Base-by-base conservation (phyloP, 2,329 filamentous ascomycete species). In the Monosporascus sp. region DNA sequence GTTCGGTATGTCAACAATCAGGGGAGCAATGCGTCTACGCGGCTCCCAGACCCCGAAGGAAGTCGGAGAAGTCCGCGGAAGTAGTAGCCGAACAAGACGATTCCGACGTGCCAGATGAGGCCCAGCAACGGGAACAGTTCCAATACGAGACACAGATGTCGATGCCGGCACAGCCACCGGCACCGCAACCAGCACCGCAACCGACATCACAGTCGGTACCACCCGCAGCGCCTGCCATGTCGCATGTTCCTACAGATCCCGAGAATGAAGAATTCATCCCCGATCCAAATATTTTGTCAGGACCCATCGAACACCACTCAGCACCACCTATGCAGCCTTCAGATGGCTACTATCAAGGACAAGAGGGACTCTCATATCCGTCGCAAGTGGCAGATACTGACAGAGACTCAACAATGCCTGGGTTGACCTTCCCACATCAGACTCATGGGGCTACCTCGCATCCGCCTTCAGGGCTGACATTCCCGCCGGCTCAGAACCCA, bases 261-360 rank as follows among this genome's bases (percentile, higher is more conserved):
- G 65, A 67, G 17, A 67, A 65, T 47, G 65, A 67, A 35, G 66
- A 68, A 45, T 67, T 67, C 49, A 62, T 67, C 45, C 65, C 65
- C n/a, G 66, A 68, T 52, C 65, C 63, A 20, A 65, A 69, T 24
- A 67, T 68, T 20, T 54, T 67, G 14, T 62, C 64, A 7, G 64
- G 57, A 4, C 55, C 62, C 27, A 53, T 60, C 41, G 64, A 65
- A 14, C 60, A 63, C 44, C 62, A 59, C 18, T 27, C 52, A 24
- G 22, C 46, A 35, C 24, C 51, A 17, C 24, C 41, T 25, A 31
- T 56, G 20, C 57, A 62, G 39, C n/a, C 58, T 50, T 20, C 52
- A 38, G 38, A 54, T 15, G 53, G 60, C 51, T 60, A 60, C 25
- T 65, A 62, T 38, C 53, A 57, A 7, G 48, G 52, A 18, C 55